phyloP scores from a whole-genome alignment of 2,329 filamentous ascomycete species.

The Incumbomyces lentus region DNA sequence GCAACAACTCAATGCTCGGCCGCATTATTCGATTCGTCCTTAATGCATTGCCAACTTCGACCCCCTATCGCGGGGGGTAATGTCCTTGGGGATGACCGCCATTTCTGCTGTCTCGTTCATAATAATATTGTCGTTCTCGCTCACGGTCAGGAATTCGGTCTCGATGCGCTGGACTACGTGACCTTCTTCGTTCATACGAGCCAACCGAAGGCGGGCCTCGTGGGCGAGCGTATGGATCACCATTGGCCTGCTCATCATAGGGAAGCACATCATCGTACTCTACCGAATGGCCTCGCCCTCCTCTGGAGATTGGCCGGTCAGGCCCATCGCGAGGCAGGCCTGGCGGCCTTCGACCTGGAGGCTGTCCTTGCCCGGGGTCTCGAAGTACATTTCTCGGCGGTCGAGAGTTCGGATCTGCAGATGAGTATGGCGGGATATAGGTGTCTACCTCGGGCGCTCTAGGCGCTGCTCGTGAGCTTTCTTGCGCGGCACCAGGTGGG shows the following conservation, averaged over 20 bases:
- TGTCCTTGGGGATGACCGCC: background rate
- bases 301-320: background rate
- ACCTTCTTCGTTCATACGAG: constrained; percentile 11
- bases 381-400: constrained; percentile 3
- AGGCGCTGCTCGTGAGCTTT: constrained; percentile 1
- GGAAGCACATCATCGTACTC: constrained; percentile 5
- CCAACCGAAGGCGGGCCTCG: constrained; percentile 2
- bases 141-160: constrained; percentile 9
- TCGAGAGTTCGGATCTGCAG: constrained; percentile 13
- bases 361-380: constrained; percentile 4
- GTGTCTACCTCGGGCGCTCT: constrained; percentile 17
- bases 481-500: constrained; percentile 7
- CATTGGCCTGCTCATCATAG: constrained; percentile 4
- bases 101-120: constrained; percentile 1
- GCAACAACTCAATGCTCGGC: no score
- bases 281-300: background rate
- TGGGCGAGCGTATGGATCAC: background rate
- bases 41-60: no score
- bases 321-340: constrained; percentile 4
- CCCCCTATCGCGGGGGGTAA: background rate
- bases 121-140: constrained; percentile 5
- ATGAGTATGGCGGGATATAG: constrained; percentile 21
- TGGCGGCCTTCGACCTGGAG: background rate
- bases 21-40: no score
- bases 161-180: constrained; percentile 13